Evolutionary conservation across 2,329 filamentous ascomycete species (phyloP).

Genomic region (Colletotrichum sublineola): DNA sequence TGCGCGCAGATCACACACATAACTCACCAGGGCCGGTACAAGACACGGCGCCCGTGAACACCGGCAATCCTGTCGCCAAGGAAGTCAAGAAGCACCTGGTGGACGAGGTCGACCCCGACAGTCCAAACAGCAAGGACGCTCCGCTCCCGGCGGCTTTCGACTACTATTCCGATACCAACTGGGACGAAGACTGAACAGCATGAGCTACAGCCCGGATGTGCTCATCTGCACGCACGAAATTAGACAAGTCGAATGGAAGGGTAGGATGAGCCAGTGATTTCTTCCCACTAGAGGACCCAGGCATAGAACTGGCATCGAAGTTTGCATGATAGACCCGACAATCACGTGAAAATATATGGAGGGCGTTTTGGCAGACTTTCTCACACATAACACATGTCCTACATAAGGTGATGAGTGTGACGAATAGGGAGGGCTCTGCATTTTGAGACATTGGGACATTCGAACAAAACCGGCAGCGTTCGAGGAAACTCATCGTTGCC

Average conservation of each 20-base stretch:
- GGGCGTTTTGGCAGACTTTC: background rate
- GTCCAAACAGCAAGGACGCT: conserved; percentile 45
- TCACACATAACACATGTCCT: too few relatives aligned
- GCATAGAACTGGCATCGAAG: background rate
- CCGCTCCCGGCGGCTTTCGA: conserved; percentile 51
- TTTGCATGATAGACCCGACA: background rate
- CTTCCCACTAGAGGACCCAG: too few relatives aligned
- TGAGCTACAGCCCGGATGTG: background rate
- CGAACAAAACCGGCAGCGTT: background rate
- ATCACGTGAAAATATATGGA: background rate
- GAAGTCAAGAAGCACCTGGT: conserved; percentile 36
- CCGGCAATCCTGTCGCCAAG: conserved; percentile 21
- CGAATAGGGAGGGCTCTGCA: background rate
- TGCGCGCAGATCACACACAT: conserved; percentile 48
- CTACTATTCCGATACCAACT: conserved; percentile 51
- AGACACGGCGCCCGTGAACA: background rate
- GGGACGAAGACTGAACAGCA: conserved; percentile 24
- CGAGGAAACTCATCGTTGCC: background rate
- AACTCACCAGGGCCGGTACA: conserved; percentile 13
- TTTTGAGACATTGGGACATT: background rate
- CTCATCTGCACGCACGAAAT: too few relatives aligned
- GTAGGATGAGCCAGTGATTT: background rate
- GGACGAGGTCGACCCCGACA: conserved; percentile 48
- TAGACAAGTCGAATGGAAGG: background rate
- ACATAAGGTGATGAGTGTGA: too few relatives aligned